Conservation (phyloP, 495 filamentous ascomycete genomes). For the Hyaloscypha bicolor region DNA sequence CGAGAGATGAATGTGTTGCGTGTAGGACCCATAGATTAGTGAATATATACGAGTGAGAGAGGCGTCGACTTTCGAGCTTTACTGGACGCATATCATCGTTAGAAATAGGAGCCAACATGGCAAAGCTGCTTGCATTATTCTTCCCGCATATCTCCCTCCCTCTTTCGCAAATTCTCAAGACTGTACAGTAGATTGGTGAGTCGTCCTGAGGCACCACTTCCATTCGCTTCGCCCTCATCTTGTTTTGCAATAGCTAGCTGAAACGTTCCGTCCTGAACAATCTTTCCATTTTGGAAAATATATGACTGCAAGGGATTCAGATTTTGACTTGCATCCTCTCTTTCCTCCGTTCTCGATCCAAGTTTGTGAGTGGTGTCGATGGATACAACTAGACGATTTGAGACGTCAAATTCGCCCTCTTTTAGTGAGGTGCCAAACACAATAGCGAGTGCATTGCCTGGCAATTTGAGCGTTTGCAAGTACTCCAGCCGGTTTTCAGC, state of each 20-base stretch:
- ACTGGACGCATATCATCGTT: too few species aligned
- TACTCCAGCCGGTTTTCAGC: constrained; percentile 45
- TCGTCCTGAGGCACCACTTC: constrained; percentile 36
- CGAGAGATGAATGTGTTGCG: constrained; percentile 21
- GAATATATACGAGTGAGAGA: neutral
- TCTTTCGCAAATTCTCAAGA: constrained; percentile 75
- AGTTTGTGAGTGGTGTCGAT: constrained; percentile 54
- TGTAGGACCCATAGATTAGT: constrained; percentile 21
- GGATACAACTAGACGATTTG: constrained; percentile 50
- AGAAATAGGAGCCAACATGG: too few species aligned
- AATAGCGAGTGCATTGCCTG: constrained; percentile 66
- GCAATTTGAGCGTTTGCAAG: constrained; percentile 48
- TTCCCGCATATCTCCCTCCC: constrained; percentile 47
- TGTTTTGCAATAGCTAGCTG: neutral
- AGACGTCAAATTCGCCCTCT: constrained; percentile 4
- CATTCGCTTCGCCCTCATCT: neutral
- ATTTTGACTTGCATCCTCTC: constrained; percentile 19
- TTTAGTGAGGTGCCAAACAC: constrained; percentile 30
- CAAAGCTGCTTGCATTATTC: constrained; percentile 13
- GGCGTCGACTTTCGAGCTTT: too few species aligned
- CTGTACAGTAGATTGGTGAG: constrained; percentile 67
- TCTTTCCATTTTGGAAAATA: constrained; percentile 4
- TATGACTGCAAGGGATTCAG: constrained; percentile 35
- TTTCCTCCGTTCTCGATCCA: constrained; percentile 37
- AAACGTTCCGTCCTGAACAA: neutral